Evolutionary conservation across 371 early-diverging fungal genomes (phyloP), one percentile per base, ranked within the genome.

Genomic region (Umbelopsis sp.): DNA sequence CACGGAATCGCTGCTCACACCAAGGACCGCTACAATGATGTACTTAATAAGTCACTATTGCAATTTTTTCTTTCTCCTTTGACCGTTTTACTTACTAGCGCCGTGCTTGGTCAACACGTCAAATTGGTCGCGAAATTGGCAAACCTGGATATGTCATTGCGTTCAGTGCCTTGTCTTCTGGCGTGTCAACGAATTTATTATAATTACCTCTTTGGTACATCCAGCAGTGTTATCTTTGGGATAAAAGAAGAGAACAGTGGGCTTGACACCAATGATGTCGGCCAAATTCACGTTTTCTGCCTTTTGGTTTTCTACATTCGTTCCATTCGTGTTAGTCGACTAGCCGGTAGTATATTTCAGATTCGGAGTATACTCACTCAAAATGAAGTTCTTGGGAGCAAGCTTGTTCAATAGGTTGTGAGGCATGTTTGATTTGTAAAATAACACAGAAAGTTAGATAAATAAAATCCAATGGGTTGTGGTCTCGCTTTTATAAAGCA

Each of bases 231-330:
- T 69, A 14, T 80, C 74, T 25, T 72, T 77, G 12, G 80, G 80
- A 70, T 80, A 80, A 64, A 80, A 80, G 66, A 80, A 80, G 32
- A 80, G 37, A 8, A 75, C 67, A 25, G 74, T 65, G 12, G 70
- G 44, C 6, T 52, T 45, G 12, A 69, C 63, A 2, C 74, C 72
- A 63, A 80, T 72, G 32, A 74, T 44, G 38, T 73, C 69, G 32
- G 69, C 44, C 14, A 77, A 45, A 48, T 69, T 64, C 12, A 80
- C 72, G 22, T 53, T 67, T 65, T 75, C 70, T 32, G 65, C 67
- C 16, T 74, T 69, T 41, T 80, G 77, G 51, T 80, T 72, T 69
- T 77, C 57, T 57, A 18, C 4, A 57, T 45, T n/a, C 20, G 48
- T 48, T 0, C 48, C 8, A 48, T 16, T 10, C 20, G 16, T 10